These are phyloP conservation scores for Manihot esculenta DNA, from an alignment of 441 rosid species.

Conservation along the genomic window DNA sequence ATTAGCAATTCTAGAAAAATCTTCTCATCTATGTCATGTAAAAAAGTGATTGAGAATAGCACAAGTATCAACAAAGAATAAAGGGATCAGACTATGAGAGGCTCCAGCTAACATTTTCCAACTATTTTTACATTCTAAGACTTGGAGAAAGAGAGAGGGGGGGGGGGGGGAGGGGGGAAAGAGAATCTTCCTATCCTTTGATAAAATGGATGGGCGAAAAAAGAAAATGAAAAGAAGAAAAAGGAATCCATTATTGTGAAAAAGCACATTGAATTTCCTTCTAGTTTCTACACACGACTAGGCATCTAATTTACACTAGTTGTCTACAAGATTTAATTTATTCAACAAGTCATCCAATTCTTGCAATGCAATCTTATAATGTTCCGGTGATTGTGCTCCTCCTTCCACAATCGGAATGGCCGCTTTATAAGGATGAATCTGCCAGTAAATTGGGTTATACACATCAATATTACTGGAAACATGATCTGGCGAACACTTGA, in stretches of 20 bases:
- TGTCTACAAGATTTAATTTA: conserved; percentile 35
- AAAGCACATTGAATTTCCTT: background rate
- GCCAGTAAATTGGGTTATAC: conserved; percentile 36
- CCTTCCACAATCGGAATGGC: conserved; percentile 41
- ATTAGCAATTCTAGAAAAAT: too few relatives aligned
- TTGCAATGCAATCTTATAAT: conserved; percentile 42
- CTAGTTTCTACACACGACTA: conserved; percentile 6
- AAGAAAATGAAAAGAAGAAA: background rate
- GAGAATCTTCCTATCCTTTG: too few relatives aligned
- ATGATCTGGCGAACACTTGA: conserved; percentile 22
- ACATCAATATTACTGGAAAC: conserved; percentile 27
- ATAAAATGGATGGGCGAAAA: background rate
- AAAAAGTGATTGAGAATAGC: background rate
- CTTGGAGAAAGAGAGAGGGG: too few relatives aligned
- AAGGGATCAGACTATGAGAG: background rate
- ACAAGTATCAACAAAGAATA: background rate
- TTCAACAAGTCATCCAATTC: conserved; percentile 41
- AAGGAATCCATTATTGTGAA: background rate
- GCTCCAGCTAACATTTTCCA: background rate
- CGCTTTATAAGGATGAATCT: conserved; percentile 26
- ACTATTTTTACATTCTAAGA: background rate
- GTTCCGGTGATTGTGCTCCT: conserved; percentile 36
- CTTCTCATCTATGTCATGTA: too few relatives aligned
- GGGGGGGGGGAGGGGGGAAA: too few relatives aligned
- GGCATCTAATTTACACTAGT: conserved; percentile 25